phyloP scores from a whole-genome alignment of 345 rosid genomes.

The Punica granatum region DNA sequence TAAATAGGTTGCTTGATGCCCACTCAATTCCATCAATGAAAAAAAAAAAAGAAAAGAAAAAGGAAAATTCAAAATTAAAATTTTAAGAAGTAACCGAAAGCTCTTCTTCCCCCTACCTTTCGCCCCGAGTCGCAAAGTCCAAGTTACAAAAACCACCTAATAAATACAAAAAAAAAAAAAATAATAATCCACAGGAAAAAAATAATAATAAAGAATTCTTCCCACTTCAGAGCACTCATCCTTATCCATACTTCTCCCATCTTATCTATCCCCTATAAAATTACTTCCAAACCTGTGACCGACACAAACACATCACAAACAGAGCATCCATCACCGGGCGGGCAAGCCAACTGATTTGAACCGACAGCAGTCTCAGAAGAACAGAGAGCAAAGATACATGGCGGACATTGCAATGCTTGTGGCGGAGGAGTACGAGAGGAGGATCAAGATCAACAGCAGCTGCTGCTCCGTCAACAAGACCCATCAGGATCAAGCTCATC shows the following conservation, averaged over 20 bases:
- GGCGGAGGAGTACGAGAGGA: slow-evolving; percentile 58
- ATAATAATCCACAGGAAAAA: background rate
- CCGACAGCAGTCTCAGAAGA: background rate
- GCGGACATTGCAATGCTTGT: slow-evolving; percentile 58
- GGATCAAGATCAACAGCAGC: slow-evolving; percentile 19
- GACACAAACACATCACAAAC: background rate
- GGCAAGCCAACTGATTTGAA: background rate
- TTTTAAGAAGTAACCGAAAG: background rate
- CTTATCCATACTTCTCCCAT: background rate
- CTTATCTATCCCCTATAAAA: background rate
- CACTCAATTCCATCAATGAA: no score
- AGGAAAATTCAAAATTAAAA: background rate
- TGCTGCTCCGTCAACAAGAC: background rate
- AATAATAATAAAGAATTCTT: background rate
- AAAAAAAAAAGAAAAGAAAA: no score
- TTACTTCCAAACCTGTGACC: background rate
- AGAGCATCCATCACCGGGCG: background rate
- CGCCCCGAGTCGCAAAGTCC: background rate
- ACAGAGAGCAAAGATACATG: slow-evolving; percentile 17
- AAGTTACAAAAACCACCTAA: background rate
- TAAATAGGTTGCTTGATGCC: background rate
- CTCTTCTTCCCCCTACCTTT: background rate
- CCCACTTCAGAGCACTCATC: background rate
- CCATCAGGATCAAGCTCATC: background rate
- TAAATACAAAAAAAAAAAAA: no score